Conservation (phyloP, 257 asterid genomes). For the Ballota nigra region DNA sequence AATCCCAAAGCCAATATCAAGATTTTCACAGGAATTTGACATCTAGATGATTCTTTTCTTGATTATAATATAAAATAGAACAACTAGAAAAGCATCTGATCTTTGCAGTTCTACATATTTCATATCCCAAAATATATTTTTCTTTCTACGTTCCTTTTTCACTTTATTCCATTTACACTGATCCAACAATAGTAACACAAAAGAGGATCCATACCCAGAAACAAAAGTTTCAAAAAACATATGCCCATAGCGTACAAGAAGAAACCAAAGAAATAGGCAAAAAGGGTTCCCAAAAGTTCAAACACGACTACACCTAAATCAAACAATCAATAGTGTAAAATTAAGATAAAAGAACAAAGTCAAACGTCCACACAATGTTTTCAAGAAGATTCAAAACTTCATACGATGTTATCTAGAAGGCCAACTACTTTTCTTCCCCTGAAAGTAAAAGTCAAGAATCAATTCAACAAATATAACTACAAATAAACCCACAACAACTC, state of each 20-base stretch:
- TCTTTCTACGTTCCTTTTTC: not conserved
- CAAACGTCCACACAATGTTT: conserved; percentile 9
- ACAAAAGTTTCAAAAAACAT: conserved; percentile 2
- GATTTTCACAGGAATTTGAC: not conserved
- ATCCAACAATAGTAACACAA: not conserved
- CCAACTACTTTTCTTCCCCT: not conserved
- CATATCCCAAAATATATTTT: conserved; percentile 9
- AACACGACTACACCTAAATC: conserved; percentile 11
- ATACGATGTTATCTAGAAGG: conserved; percentile 9
- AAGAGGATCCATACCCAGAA: conserved; percentile 11
- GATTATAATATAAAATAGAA: not conserved
- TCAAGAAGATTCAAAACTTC: conserved; percentile 12
- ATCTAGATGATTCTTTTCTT: not conserved
- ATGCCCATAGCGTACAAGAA: not conserved
- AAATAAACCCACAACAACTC: not conserved
- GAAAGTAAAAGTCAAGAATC: conserved; percentile 15
- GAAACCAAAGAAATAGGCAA: conserved; percentile 12
- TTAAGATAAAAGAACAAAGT: not conserved
- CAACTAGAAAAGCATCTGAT: conserved; percentile 10
- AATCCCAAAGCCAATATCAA: conserved; percentile 13
- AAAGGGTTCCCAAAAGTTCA: conserved; percentile 1
- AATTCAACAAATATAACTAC: conserved; percentile 5
- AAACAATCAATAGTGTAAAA: conserved; percentile 4
- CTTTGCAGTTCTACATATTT: conserved; percentile 13
- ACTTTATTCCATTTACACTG: conserved; percentile 1